Conservation (phyloP, 1,139 yeast species). For the Suhomyces kunorum region DNA sequence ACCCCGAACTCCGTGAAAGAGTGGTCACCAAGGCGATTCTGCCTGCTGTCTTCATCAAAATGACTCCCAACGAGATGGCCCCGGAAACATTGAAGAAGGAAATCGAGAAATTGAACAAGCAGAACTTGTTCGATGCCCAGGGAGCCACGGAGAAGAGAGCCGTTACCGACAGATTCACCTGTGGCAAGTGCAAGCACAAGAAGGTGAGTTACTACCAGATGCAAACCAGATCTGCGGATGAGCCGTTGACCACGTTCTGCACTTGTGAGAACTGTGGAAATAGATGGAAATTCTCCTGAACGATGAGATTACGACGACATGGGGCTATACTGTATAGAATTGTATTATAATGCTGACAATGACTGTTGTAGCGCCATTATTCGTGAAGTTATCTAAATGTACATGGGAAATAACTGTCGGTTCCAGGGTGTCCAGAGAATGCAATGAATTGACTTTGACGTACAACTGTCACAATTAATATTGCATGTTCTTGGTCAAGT, state of each 20-base stretch:
- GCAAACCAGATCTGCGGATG: constrained; percentile 98
- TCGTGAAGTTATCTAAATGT: constrained; percentile 1
- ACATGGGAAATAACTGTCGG: neutral
- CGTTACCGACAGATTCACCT: constrained; percentile 91
- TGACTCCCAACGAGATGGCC: constrained; percentile 93
- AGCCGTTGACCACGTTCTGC: constrained; percentile 96
- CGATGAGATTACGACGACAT: constrained; percentile 2
- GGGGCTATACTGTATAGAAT: constrained; percentile 8
- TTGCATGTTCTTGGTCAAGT: constrained; percentile 46
- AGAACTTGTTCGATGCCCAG: constrained; percentile 93
- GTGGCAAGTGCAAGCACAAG: constrained; percentile 97
- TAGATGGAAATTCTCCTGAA: constrained; percentile 87
- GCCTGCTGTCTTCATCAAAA: constrained; percentile 66
- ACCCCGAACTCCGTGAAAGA: constrained; percentile 76
- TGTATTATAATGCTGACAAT: constrained; percentile 11
- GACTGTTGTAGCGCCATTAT: constrained; percentile 1
- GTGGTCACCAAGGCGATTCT: constrained; percentile 65
- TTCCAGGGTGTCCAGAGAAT: too few species aligned
- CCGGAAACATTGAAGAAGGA: constrained; percentile 86
- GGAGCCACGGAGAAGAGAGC: constrained; percentile 98
- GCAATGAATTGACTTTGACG: too few species aligned
- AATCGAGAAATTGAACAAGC: constrained; percentile 79
- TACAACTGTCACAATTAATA: too few species aligned
- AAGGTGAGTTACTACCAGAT: constrained; percentile 95
- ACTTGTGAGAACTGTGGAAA: constrained; percentile 97